Conservation (phyloP, 169 alveolate species). For the Plasmodium adleri region DNA sequence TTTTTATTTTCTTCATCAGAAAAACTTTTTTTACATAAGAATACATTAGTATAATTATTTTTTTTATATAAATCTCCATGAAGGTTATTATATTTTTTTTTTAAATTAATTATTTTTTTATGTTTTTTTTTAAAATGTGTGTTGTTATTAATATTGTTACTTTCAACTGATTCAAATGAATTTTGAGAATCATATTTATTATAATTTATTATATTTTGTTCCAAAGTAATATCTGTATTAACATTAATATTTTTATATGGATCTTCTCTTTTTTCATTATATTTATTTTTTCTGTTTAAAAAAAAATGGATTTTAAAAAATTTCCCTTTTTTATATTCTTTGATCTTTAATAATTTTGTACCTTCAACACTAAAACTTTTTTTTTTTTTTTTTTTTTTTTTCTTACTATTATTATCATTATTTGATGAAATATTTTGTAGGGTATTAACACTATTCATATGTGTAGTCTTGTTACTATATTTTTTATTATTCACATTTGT, state of each 20-base stretch:
- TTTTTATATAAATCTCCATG: background rate
- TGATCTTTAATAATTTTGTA: conserved; percentile 41
- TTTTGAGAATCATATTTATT: background rate
- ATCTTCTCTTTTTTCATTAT: background rate
- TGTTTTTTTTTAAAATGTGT: conserved; percentile 9
- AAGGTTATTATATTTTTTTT: background rate
- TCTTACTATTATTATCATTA: background rate
- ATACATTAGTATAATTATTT: conserved; percentile 3
- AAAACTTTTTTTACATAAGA: conserved; percentile 17
- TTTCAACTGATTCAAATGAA: background rate
- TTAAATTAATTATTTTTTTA: background rate
- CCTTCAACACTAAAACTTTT: conserved; percentile 22
- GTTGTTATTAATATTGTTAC: background rate
- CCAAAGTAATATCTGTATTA: background rate
- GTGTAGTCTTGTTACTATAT: background rate
- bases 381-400: conserved; percentile 21
- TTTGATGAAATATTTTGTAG: background rate
- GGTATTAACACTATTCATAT: background rate
- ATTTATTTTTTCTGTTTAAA: conserved; percentile 39
- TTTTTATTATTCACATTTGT: background rate
- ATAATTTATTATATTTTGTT: background rate
- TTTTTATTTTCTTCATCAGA: conserved; percentile 28
- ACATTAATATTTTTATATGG: background rate
- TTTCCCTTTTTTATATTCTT: conserved; percentile 25
- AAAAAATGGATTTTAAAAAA: conserved; percentile 9